These are phyloP conservation scores for Mycena galericulata DNA, from an alignment of 768 basidiomycete species.

Conservation along the genomic window DNA sequence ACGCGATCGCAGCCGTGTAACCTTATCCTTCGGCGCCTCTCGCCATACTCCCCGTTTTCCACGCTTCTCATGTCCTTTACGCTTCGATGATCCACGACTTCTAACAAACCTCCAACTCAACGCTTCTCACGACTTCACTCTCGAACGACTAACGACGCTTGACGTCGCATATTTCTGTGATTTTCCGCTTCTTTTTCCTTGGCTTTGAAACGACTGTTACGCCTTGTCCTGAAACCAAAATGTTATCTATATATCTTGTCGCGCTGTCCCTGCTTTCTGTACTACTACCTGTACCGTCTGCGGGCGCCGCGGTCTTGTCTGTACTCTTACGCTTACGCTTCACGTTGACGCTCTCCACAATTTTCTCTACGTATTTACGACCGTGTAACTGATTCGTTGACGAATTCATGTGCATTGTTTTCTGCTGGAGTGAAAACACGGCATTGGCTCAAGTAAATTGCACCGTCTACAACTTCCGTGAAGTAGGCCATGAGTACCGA, in stretches of 20 bases:
- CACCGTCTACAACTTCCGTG: no score
- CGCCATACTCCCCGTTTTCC: conserved; percentile 74
- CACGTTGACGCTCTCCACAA: conserved; percentile 14
- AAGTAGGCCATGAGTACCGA: no score
- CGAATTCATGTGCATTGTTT: conserved; percentile 23
- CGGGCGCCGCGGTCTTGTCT: conserved; percentile 9
- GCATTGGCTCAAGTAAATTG: no score
- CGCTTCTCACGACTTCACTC: conserved; percentile 16
- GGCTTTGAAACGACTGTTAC: conserved; percentile 21
- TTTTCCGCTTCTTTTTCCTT: conserved; percentile 1
- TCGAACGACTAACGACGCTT: conserved; percentile 4
- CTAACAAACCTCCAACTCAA: background rate
- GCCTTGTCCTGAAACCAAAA: conserved; percentile 1
- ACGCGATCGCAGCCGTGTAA: conserved; percentile 15
- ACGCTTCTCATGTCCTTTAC: conserved; percentile 43
- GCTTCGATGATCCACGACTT: conserved; percentile 12
- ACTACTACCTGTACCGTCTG: conserved; percentile 23
- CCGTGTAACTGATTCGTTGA: conserved; percentile 26
- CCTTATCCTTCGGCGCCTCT: no score
- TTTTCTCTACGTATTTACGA: conserved; percentile 23
- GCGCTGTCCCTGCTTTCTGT: conserved; percentile 31
- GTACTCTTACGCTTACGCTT: conserved; percentile 15
- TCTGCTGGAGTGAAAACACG: no score
- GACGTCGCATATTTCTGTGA: background rate
- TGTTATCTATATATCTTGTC: conserved; percentile 19